Conservation (phyloP, 257 asterid genomes). For the Ehretia macrophylla region DNA sequence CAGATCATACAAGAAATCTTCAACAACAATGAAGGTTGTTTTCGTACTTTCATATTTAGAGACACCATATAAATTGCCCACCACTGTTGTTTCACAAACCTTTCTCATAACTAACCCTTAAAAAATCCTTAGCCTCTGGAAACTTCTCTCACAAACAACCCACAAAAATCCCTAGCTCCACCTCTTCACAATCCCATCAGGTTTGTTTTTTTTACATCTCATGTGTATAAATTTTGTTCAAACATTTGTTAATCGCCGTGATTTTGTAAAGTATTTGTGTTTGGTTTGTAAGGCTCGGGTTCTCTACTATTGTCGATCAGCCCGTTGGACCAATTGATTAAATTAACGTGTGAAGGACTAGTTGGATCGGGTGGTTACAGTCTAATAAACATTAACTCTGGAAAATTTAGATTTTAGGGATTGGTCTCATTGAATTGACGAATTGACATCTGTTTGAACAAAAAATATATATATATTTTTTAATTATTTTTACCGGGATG, state of each 20-base stretch:
- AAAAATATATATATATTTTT: too few relatives aligned
- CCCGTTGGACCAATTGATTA: too few relatives aligned
- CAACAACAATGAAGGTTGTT: not conserved
- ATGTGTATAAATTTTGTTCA: not conserved
- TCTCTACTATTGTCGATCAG: too few relatives aligned
- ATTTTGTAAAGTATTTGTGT: too few relatives aligned
- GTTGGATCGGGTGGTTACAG: too few relatives aligned
- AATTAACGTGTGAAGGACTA: too few relatives aligned
- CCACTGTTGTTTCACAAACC: not conserved
- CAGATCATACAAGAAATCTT: too few relatives aligned
- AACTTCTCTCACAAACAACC: not conserved
- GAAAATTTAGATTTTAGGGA: not conserved
- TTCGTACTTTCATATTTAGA: not conserved
- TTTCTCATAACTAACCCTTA: not conserved
- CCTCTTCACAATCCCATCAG: not conserved
- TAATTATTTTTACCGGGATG: too few relatives aligned
- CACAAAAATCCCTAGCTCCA: not conserved
- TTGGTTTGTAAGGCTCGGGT: too few relatives aligned
- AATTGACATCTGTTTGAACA: not conserved
- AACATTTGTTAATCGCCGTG: too few relatives aligned
- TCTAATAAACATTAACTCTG: too few relatives aligned
- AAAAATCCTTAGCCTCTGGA: not conserved
- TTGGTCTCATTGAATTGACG: not conserved
- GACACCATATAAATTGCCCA: not conserved
- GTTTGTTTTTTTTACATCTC: not conserved